Base-by-base conservation (phyloP, 805 yeast genomes). In the Candida broadrunensis region DNA sequence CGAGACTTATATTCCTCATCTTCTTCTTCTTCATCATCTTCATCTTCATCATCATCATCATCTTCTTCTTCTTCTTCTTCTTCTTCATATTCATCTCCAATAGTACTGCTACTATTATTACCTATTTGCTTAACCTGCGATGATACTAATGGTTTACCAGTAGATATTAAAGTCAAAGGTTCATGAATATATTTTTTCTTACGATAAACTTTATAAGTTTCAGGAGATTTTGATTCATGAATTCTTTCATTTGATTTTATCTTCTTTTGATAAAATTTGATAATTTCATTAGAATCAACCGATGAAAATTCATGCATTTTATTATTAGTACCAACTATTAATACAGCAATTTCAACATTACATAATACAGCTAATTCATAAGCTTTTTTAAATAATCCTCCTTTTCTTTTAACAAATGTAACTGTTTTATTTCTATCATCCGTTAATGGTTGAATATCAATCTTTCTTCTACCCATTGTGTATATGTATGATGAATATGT, bases 381-480 rank as follows among this genome's bases (percentile, higher is more conserved):
- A 2, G 91, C 91, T 60, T 85, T 85, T 56, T 86, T 86, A 65
- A 93, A 90, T 24, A 91, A 71, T 2, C 99, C 99, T 0, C 96
- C 95, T 61, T 91, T 91, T 41, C 99, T 78, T 63, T 91, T 91
- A 47, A 88, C 88, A 61, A 91, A 93, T 0, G 99, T 91, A 21
- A 83, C 87, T 4, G 85, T 80, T 42, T 87, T 64, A 64, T 89
- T 91, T 42, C 98, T 73, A 61, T 91, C 97, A 52, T 91, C 96
- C 11, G 81, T 70, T 44, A 91, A 81, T 27, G 98, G 98, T 63
- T 87, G 81, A 53, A 91, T 91, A 47, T 86, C 93, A 49, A 91
- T 91, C 64, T 91, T 93, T 69, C 97, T 85, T 73, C 99, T 84
- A 39, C 99, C 99, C 99, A 91, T 93, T 33, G 14, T 45, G 33